A percentile compares a stretch with the other conserved stretches of the same genome.
Conservation (phyloP, 1,284 basidiomycete genomes). For the Sanghuangporus baumii region DNA sequence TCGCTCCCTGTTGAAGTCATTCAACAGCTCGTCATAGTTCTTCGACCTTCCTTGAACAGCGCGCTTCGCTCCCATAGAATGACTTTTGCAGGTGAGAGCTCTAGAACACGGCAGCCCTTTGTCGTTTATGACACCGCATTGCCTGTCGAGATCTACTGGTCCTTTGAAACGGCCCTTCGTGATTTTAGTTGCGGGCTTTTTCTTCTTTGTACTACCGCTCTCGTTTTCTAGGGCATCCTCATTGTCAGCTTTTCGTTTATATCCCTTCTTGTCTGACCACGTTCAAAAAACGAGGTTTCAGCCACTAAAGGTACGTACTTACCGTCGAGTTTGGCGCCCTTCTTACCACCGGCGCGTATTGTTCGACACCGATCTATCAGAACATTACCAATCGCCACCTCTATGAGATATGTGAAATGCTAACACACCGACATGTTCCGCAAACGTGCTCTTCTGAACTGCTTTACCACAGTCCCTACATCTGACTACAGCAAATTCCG, state of each 20-base stretch:
- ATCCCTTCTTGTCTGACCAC: slow-evolving; percentile 8
- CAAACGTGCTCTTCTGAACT: slow-evolving; percentile 66
- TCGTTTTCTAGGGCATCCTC: slow-evolving; percentile 21
- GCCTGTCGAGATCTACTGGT: slow-evolving; percentile 86
- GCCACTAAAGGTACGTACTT: background rate
- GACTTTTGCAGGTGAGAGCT: slow-evolving; percentile 96
- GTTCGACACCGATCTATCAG: slow-evolving; percentile 28
- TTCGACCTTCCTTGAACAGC: slow-evolving; percentile 85
- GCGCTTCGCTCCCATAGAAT: slow-evolving; percentile 96
- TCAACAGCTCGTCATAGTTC: slow-evolving; percentile 80
- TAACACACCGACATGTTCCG: slow-evolving; percentile 67
- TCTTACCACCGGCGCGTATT: slow-evolving; percentile 41
- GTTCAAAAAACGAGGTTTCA: background rate
- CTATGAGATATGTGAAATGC: background rate
- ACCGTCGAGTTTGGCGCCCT: slow-evolving; percentile 47
- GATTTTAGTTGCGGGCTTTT: slow-evolving; percentile 61
- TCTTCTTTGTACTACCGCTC: slow-evolving; percentile 42
- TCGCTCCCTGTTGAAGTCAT: slow-evolving; percentile 90
- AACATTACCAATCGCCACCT: background rate
- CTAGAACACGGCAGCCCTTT: slow-evolving; percentile 93
- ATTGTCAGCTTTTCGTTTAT: slow-evolving; percentile 27
- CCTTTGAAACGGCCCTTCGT: slow-evolving; percentile 76
- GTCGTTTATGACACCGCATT: slow-evolving; percentile 98
- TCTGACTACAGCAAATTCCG: slow-evolving; percentile 65
- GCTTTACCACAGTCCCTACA: slow-evolving; percentile 79